Conservation (phyloP, 805 yeast species). For the Saturnispora mendoncae region DNA sequence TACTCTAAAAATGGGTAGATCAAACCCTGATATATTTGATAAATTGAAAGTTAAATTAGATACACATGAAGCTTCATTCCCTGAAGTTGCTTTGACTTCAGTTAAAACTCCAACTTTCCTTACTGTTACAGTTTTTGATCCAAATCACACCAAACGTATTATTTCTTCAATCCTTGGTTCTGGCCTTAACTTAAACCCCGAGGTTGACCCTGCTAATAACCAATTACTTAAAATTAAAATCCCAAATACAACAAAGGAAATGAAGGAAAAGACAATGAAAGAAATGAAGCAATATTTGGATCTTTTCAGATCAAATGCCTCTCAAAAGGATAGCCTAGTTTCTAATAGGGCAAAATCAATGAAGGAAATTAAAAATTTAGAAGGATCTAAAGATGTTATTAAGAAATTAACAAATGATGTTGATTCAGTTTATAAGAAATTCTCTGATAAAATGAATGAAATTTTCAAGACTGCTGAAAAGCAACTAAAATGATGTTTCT, state of each 20-base stretch:
- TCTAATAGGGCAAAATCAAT: constrained; percentile 50
- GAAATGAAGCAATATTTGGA: constrained; percentile 62
- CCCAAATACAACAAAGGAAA: constrained; percentile 67
- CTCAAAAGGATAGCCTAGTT: constrained; percentile 41
- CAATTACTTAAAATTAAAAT: constrained; percentile 66
- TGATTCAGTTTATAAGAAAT: constrained; percentile 63
- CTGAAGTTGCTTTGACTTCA: constrained; percentile 62
- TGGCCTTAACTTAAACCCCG: constrained; percentile 71
- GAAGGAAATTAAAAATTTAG: constrained; percentile 39
- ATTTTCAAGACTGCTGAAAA: constrained; percentile 48
- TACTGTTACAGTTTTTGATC: constrained; percentile 81
- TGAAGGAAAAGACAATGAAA: constrained; percentile 45
- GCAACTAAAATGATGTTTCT: constrained; percentile 3
- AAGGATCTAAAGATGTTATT: constrained; percentile 47
- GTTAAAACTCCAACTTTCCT: constrained; percentile 55
- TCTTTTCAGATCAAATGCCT: constrained; percentile 43
- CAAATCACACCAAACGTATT: constrained; percentile 58
- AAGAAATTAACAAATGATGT: constrained; percentile 48
- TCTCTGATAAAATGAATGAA: constrained; percentile 46
- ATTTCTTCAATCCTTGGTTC: constrained; percentile 63
- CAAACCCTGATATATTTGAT: constrained; percentile 61
- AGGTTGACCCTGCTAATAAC: constrained; percentile 59
- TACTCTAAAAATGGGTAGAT: constrained; percentile 60
- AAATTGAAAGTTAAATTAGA: constrained; percentile 42
- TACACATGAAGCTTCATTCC: constrained; percentile 39